phyloP scores from a whole-genome alignment of 352 stramenopile genomes.

The Phytopythium cucurbitacearum region DNA sequence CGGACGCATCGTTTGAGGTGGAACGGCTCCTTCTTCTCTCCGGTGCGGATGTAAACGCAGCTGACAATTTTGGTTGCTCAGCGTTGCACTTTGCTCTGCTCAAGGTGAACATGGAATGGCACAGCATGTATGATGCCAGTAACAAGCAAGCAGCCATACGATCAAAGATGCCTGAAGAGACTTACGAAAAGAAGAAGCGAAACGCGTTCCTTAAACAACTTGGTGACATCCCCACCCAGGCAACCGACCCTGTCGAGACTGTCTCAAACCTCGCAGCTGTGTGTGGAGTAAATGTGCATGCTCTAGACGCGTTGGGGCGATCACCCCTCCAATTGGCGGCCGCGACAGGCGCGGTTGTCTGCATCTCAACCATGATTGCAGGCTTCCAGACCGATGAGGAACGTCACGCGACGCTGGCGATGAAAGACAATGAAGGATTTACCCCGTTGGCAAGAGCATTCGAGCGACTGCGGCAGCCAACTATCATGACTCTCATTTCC shows the following conservation, averaged over 20 bases:
- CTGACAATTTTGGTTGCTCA: conserved; percentile 54
- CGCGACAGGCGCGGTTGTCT: conserved; percentile 75
- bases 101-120: conserved; percentile 66
- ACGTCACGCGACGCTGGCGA: conserved; percentile 20
- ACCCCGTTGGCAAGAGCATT: conserved; percentile 56
- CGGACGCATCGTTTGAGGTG: conserved; percentile 67
- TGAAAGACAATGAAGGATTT: conserved; percentile 42
- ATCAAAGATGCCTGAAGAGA: conserved; percentile 11
- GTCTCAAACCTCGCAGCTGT: conserved; percentile 63
- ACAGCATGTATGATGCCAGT: conserved; percentile 37
- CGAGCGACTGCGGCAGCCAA: conserved; percentile 50
- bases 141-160: conserved; percentile 25
- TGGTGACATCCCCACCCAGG: conserved; percentile 26
- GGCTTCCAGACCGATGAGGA: conserved; percentile 11
- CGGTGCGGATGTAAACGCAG: conserved; percentile 41
- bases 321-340: conserved; percentile 59
- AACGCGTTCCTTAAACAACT: conserved; percentile 33
- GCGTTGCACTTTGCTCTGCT: conserved; percentile 65
- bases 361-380: conserved; percentile 49
- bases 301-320: conserved; percentile 42
- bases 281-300: conserved; percentile 29
- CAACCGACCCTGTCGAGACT: conserved; percentile 71
- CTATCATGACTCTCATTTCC: conserved; percentile 70
- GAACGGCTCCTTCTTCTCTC: conserved; percentile 59
- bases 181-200: conserved; percentile 39